phyloP scores from a whole-genome alignment of 2,329 filamentous ascomycete genomes.

The Teratosphaeria viscida region DNA sequence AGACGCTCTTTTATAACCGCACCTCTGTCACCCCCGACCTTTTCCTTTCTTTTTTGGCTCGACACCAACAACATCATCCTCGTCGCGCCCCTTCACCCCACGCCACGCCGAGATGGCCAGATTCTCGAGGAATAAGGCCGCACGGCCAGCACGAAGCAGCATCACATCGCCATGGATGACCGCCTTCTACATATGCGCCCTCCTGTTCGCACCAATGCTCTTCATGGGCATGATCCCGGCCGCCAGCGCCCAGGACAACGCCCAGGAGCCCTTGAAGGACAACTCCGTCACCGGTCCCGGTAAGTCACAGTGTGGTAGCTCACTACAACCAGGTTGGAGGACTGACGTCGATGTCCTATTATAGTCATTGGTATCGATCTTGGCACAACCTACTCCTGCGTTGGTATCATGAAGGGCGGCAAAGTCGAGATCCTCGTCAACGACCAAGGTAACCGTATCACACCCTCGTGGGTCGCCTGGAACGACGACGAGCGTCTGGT shows the following conservation, averaged over 20 bases:
- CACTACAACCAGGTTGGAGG: not conserved
- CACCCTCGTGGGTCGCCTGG: conserved; percentile 52
- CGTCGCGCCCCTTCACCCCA: not conserved
- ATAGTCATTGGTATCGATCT: conserved; percentile 88
- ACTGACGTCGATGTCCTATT: conserved; percentile 7
- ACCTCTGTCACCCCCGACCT: not conserved
- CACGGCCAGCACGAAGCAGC: not conserved
- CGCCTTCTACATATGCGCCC: conserved; percentile 80
- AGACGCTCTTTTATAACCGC: not conserved
- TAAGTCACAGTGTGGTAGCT: conserved; percentile 13
- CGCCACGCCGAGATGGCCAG: conserved; percentile 22
- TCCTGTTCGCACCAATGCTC: conserved; percentile 75
- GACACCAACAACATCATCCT: not conserved
- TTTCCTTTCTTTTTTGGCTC: not conserved
- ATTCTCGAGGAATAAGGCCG: conserved; percentile 22
- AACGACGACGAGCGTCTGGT: conserved; percentile 95
- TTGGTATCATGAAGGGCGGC: conserved; percentile 91
- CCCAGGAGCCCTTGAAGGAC: conserved; percentile 52
- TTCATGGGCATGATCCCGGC: conserved; percentile 54
- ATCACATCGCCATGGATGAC: conserved; percentile 53
- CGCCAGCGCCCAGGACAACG: conserved; percentile 58
- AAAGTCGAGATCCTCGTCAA: conserved; percentile 94
- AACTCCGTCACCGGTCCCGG: conserved; percentile 60
- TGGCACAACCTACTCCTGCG: conserved; percentile 78
- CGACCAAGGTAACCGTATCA: conserved; percentile 94